A percentile compares a stretch with the other conserved stretches of the same genome.
phyloP scores from a whole-genome alignment of 1,284 basidiomycete genomes.

The Schizopora paradoxa region DNA sequence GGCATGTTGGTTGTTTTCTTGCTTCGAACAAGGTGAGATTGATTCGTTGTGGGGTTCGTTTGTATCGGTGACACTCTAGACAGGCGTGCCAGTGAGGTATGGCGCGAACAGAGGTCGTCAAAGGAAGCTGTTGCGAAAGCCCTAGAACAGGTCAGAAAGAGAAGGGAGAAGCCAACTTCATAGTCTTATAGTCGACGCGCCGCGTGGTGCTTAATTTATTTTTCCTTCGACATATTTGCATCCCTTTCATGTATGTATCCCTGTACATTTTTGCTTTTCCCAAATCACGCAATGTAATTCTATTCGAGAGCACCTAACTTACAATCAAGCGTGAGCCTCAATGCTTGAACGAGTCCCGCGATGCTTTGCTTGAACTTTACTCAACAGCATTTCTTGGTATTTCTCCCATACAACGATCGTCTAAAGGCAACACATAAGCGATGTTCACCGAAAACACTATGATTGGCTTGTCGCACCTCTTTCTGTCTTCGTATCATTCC shows the following conservation, averaged over 20 bases:
- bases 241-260: too few species aligned
- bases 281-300: too few species aligned
- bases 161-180: too few species aligned
- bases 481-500: constrained; percentile 81
- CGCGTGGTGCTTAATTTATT: neutral
- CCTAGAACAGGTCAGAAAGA: constrained; percentile 61
- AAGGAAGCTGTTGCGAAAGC: constrained; percentile 61
- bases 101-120: constrained; percentile 54
- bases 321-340: too few species aligned
- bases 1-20: constrained; percentile 62
- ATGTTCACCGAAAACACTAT: neutral
- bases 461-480: constrained; percentile 47
- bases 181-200: neutral
- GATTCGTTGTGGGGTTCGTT: neutral
- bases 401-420: constrained; percentile 67
- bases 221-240: too few species aligned
- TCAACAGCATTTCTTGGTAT: constrained; percentile 65
- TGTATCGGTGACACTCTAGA: constrained; percentile 2
- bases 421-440: constrained; percentile 34
- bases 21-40: constrained; percentile 56
- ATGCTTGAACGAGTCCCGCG: too few species aligned
- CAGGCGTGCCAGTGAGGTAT: constrained; percentile 54
- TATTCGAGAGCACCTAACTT: too few species aligned
- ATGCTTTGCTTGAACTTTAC: constrained; percentile 27
- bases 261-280: too few species aligned